These are phyloP conservation scores for Verticillium zaregamsianum DNA, from an alignment of 2,329 filamentous ascomycete genomes.

Conservation along the genomic window DNA sequence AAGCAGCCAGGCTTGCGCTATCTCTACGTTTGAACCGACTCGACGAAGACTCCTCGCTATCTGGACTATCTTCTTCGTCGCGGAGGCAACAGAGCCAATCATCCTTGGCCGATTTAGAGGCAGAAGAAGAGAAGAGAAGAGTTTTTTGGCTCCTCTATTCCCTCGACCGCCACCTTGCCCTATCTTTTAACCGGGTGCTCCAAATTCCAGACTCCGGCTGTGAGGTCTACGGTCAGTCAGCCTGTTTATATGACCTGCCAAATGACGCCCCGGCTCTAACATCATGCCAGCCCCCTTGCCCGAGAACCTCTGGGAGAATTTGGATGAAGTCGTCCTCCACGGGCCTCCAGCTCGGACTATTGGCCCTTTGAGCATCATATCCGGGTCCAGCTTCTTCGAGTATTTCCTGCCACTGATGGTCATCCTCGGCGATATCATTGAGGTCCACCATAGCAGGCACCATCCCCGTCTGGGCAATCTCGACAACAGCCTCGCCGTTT, in stretches of 20 bases:
- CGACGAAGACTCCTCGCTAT: conserved; percentile 25
- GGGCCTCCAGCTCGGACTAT: conserved; percentile 27
- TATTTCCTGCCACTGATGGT: conserved; percentile 46
- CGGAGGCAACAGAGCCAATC: conserved; percentile 21
- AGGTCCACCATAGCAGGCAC: conserved; percentile 37
- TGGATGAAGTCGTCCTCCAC: conserved; percentile 24
- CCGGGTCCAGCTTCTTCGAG: conserved; percentile 42
- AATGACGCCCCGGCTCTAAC: not conserved
- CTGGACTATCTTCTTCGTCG: conserved; percentile 28
- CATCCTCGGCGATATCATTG: conserved; percentile 44
- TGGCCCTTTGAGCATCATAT: conserved; percentile 33
- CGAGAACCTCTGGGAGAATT: conserved; percentile 34
- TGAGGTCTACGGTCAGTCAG: conserved; percentile 29
- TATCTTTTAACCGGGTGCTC: conserved; percentile 41
- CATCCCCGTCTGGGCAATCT: conserved; percentile 36
- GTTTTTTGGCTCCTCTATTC: conserved; percentile 45
- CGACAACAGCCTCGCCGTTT: conserved; percentile 27
- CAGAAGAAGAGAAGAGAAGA: conserved; percentile 39
- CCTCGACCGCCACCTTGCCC: conserved; percentile 40
- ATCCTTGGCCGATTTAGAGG: conserved; percentile 28
- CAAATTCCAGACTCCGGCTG: conserved; percentile 42
- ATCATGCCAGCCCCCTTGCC: conserved; percentile 28
- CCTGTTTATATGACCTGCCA: not conserved
- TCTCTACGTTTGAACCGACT: conserved; percentile 32
- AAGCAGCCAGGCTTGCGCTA: conserved; percentile 32